Evolutionary conservation across 352 stramenopile species (phyloP), one percentile per base, ranked within the genome.

Genomic region (Halophytophthora batemanensis): DNA sequence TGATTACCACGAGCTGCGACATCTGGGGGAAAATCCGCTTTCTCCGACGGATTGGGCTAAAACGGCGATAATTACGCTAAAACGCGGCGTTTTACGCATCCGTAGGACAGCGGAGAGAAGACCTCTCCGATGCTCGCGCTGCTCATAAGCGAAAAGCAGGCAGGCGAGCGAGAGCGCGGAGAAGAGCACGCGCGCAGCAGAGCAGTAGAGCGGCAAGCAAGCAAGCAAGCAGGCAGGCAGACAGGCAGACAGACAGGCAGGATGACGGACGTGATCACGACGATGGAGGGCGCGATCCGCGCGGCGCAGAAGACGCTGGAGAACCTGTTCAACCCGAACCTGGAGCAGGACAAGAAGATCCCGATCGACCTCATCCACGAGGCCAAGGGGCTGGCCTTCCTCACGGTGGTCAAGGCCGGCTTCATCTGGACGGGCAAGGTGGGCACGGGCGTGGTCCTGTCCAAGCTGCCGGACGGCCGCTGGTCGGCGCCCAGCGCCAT

Each of bases 401-500:
- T 98, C 45, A 98, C 90, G 28, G 86, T 97, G 13, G 62, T 97
- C 56, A 97, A 98, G 72, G 89, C 69, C 19, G 87, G 81, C 34
- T 94, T 95, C 63, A 82, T 94, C 51, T 87, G 74, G 75, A 95
- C 84, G 8, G 86, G 74, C 50, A 89, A 88, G 55, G 64, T 94
- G 23, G 84, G 84, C 61, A 90, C 82, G 45, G 96, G 96, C 37
- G 81, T 99, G 42, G 88, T 99, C 14, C 82, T 99, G 59, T 82
- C 93, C 14, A 93, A 96, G 55, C 78, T 98, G 10, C 81, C 82
- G 3, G 92, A 98, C 66, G 94, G 95, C 12, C 90, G 87, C 40
- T 98, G 96, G 95, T 98, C 88, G 38, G 93, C 95, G 14, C 96
- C 96, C 14, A 97, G 85, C 19, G 94, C 95, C 6, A 98, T 99